Conservation (phyloP, 2,329 filamentous ascomycete species). For the Pseudocercospora crystallina region DNA sequence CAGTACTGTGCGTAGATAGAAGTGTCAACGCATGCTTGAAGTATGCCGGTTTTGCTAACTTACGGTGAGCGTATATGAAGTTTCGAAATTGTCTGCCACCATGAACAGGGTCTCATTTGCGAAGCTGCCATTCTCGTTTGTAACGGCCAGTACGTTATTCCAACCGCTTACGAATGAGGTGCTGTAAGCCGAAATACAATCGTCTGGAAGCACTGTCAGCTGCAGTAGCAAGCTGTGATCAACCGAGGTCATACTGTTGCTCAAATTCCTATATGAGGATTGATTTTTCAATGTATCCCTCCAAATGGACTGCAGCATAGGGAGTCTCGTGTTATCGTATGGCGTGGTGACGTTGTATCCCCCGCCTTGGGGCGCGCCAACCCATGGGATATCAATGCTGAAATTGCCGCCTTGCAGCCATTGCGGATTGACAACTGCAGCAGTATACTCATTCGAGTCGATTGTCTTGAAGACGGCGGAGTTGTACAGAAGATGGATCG, state of each 20-base stretch:
- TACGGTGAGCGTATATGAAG: not conserved
- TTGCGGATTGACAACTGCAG: constrained; percentile 17
- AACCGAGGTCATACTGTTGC: not conserved
- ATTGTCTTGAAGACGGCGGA: constrained; percentile 31
- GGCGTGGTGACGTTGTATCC: constrained; percentile 1
- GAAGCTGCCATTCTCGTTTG: constrained; percentile 3
- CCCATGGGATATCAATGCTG: constrained; percentile 1
- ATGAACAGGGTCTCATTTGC: constrained; percentile 16
- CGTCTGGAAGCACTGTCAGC: not conserved
- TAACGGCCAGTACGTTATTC: constrained; percentile 15
- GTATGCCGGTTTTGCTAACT: not conserved
- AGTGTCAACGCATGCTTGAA: not conserved
- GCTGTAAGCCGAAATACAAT: constrained; percentile 17
- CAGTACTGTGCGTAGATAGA: not conserved
- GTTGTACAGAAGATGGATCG: constrained; percentile 40
- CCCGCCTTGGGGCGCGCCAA: not conserved
- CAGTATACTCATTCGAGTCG: constrained; percentile 26
- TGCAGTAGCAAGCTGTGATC: no score
- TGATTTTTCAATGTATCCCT: no score
- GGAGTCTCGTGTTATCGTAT: not conserved
- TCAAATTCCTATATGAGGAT: not conserved
- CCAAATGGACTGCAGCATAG: constrained; percentile 4
- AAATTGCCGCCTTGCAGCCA: constrained; percentile 15
- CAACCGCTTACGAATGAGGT: constrained; percentile 8
- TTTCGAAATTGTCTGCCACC: no score